These are phyloP conservation scores for Flaveria sonorensis DNA, from an alignment of 129 eudicot species.

Conservation along the genomic window DNA sequence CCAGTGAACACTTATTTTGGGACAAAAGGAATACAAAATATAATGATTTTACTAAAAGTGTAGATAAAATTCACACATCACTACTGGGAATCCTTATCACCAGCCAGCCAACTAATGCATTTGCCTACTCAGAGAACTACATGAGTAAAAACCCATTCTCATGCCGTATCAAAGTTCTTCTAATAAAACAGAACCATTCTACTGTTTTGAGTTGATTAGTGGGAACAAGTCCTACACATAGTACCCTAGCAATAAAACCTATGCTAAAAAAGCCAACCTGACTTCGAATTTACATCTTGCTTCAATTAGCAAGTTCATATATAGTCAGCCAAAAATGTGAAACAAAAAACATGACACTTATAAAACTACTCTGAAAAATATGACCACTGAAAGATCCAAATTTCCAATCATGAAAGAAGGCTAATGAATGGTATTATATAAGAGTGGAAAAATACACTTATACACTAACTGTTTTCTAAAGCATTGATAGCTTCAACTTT, in stretches of 20 bases:
- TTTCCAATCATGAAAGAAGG: neutral
- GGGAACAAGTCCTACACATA: neutral
- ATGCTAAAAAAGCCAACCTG: neutral
- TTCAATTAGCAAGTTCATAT: neutral
- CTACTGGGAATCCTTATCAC: neutral
- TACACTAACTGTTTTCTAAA: neutral
- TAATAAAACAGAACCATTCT: neutral
- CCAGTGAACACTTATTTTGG: neutral
- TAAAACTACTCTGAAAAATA: neutral
- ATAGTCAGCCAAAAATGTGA: neutral
- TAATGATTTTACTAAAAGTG: neutral
- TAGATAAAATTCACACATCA: neutral
- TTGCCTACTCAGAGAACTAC: conserved; percentile 3
- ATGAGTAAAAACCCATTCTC: neutral
- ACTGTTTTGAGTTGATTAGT: neutral
- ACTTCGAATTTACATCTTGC: neutral
- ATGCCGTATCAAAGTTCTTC: neutral
- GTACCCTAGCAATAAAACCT: neutral
- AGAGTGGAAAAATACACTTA: neutral
- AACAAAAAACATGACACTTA: neutral
- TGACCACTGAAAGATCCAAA: neutral
- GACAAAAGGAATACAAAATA: no score
- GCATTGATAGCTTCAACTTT: neutral
- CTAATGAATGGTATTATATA: neutral
- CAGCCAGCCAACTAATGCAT: conserved; percentile 10